Evolutionary conservation across 208 protist species (phyloP).

Genomic region (Wallacemonas rigidus): DNA sequence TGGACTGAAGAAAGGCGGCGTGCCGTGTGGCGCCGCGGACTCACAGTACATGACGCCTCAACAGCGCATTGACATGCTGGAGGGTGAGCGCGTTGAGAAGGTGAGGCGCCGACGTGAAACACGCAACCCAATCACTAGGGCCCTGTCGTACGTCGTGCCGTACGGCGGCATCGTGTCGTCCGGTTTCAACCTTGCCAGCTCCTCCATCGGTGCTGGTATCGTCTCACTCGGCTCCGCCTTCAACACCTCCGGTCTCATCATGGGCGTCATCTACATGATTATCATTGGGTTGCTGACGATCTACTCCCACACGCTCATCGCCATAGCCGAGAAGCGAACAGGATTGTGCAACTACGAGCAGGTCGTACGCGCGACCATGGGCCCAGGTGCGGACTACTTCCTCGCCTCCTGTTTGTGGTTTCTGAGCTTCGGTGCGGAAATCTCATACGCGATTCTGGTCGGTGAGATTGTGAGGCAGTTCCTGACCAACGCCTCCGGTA

Average conservation of each 20-base stretch:
- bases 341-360: constrained; percentile 62
- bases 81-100: constrained; percentile 38
- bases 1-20: neutral
- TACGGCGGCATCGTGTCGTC: constrained; percentile 61
- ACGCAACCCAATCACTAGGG: constrained; percentile 21
- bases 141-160: constrained; percentile 43
- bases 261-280: constrained; percentile 65
- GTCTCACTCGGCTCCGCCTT: constrained; percentile 67
- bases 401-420: constrained; percentile 49
- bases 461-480: constrained; percentile 49
- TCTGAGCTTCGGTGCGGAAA: constrained; percentile 56
- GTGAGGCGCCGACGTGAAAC: constrained; percentile 37
- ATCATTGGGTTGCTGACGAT: constrained; percentile 53
- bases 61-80: constrained; percentile 31
- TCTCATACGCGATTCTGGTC: constrained; percentile 63
- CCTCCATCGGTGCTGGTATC: constrained; percentile 69
- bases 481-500: constrained; percentile 30
- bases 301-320: constrained; percentile 58
- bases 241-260: constrained; percentile 45
- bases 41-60: constrained; percentile 14
- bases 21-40: constrained; percentile 1
- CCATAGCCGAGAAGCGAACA: constrained; percentile 32
- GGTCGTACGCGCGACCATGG: constrained; percentile 44
- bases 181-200: constrained; percentile 65
- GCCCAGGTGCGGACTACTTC: constrained; percentile 53